A percentile compares a stretch with the other conserved stretches of the same genome.
phyloP scores from a whole-genome alignment of 257 asterid genomes.

The Nicotiana paniculata region DNA sequence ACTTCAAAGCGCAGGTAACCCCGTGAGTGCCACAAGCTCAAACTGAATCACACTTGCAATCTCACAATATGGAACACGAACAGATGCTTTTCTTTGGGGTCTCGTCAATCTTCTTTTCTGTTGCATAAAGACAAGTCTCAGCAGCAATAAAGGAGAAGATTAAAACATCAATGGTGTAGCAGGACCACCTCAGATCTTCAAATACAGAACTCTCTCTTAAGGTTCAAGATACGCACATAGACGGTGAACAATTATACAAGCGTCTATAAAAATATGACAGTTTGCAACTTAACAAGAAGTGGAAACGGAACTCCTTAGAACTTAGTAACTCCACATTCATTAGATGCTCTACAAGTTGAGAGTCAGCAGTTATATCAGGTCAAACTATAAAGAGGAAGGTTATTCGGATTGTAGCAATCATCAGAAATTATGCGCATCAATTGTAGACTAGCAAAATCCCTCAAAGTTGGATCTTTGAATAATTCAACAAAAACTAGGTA shows the following conservation, averaged over 20 bases:
- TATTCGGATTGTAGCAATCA: background rate
- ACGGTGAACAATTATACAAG: background rate
- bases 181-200: background rate
- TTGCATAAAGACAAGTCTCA: constrained; percentile 9
- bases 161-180: background rate
- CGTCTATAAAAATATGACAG: background rate
- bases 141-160: background rate
- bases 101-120: constrained; percentile 52
- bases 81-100: constrained; percentile 38
- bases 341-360: background rate
- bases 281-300: background rate
- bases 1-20: constrained; percentile 25
- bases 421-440: background rate
- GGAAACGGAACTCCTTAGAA: background rate
- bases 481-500: background rate
- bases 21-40: constrained; percentile 22
- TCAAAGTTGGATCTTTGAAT: background rate
- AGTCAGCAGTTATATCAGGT: background rate
- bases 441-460: background rate
- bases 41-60: constrained; percentile 20
- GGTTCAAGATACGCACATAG: background rate
- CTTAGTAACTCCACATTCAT: background rate
- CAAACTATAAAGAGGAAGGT: background rate
- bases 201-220: background rate
- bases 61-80: constrained; percentile 51